These are phyloP conservation scores for Kokia cookei DNA, from an alignment of 441 rosid genomes.

Conservation along the genomic window DNA sequence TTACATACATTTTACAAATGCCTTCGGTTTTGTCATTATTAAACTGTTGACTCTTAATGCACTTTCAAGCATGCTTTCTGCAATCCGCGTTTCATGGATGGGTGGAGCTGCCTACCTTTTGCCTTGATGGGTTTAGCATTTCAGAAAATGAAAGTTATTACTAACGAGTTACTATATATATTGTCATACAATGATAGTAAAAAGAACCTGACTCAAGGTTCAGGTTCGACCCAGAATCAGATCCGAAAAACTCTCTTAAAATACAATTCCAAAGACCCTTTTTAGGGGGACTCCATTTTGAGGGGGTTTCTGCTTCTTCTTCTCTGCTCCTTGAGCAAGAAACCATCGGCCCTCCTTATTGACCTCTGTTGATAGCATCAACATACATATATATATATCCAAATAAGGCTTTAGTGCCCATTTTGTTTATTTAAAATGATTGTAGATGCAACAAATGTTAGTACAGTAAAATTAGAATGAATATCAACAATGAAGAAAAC, in stretches of 20 bases:
- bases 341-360: no score
- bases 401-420: background rate
- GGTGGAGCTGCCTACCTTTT: constrained; percentile 13
- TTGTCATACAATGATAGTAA: no score
- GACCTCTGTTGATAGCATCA: no score
- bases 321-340: no score
- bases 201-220: no score
- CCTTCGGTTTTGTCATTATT: background rate
- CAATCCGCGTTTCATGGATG: constrained; percentile 20
- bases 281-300: no score
- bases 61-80: constrained; percentile 16
- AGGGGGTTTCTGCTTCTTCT: no score
- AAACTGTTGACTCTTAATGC: constrained; percentile 2
- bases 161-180: background rate
- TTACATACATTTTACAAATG: background rate
- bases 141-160: background rate
- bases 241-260: no score
- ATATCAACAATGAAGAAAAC: background rate
- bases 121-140: background rate
- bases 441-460: background rate
- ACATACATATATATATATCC: background rate
- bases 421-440: background rate
- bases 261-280: no score
- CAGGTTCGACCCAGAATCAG: no score
- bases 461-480: background rate